Base-by-base conservation (phyloP, 1,284 basidiomycete genomes). In the Trametes hirsuta region DNA sequence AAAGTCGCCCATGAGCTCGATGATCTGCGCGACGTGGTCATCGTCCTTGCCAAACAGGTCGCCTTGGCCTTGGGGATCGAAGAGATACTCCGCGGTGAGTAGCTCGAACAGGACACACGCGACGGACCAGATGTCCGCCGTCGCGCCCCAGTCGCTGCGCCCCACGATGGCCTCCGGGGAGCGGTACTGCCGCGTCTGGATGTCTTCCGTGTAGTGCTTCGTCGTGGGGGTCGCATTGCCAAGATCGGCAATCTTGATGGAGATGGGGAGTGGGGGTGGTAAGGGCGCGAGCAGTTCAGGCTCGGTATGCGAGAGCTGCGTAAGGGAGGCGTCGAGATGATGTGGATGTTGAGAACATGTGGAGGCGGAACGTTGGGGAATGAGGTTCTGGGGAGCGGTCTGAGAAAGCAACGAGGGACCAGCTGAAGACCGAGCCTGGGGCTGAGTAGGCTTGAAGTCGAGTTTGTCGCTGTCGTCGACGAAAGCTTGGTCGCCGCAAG, bases 11-110 rank as follows among this genome's bases (percentile, higher is more conserved):
- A 95, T 77, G 5, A 96, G 81, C 77, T 96, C 94, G 61, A 95
- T 92, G 66, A 96, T 90, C 75, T 95, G 94, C 6, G 95, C 94
- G 81, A 97, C 91, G 71, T 96, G 94, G 73, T 97, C 94, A 72
- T 96, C 94, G 74, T 97, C 94, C 76, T 96, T 96, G 67, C 87
- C 90, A 74, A 95, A 96, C 62, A 88, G 70, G 62, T 91, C 89
- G 12, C 90, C 89, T 72, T 91, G 89, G 30, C 86, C 84, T 64
- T 94, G 93, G 30, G 94, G 94, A 71, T 95, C 93, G 72, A 95
- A 95, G 36, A 95, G 83, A 71, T 91, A 94, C 73, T 95, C 93
- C 35, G 91, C 91, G 6, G 93, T 94, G 58, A 95, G 77, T 54
- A 95, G 81, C 75, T 95, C 94, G 68, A 95, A 95, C 45, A 88